A percentile compares a stretch with the other conserved stretches of the same genome.
Evolutionary conservation across 1,139 yeast genomes (phyloP).

Genomic region (Geotrichum reessii): DNA sequence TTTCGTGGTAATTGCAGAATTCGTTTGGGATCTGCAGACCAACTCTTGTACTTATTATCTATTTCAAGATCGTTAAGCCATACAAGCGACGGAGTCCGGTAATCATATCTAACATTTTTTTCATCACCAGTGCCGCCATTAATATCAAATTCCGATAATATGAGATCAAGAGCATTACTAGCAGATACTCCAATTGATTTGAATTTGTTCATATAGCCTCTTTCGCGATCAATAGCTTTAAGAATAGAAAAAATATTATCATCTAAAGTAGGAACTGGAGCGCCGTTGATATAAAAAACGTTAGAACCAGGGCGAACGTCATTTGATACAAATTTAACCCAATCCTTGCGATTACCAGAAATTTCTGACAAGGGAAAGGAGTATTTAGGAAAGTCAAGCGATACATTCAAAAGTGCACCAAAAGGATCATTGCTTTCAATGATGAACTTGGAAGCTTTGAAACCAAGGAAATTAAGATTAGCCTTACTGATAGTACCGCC

Average conservation of each 20-base stretch:
- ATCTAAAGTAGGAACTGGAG: conserved; percentile 26
- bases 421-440: conserved; percentile 29
- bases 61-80: conserved; percentile 73
- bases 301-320: conserved; percentile 33
- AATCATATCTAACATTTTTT: conserved; percentile 39
- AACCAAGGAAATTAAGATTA: conserved; percentile 32
- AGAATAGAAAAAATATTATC: conserved; percentile 31
- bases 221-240: conserved; percentile 34
- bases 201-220: conserved; percentile 24
- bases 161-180: conserved; percentile 20
- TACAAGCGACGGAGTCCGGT: conserved; percentile 46
- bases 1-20: conserved; percentile 32
- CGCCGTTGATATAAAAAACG: conserved; percentile 38
- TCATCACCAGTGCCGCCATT: conserved; percentile 12
- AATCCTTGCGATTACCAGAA: conserved; percentile 22
- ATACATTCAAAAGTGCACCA: conserved; percentile 31
- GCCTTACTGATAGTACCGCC: conserved; percentile 25
- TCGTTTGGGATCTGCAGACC: conserved; percentile 41
- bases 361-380: conserved; percentile 27
- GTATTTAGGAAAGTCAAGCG: conserved; percentile 36
- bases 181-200: conserved; percentile 22
- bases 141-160: conserved; percentile 18
- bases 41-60: conserved; percentile 51
- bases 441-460: conserved; percentile 32
- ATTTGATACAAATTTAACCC: conserved; percentile 24